Conservation (phyloP, 257 asterid species). For the Avicennia marina region DNA sequence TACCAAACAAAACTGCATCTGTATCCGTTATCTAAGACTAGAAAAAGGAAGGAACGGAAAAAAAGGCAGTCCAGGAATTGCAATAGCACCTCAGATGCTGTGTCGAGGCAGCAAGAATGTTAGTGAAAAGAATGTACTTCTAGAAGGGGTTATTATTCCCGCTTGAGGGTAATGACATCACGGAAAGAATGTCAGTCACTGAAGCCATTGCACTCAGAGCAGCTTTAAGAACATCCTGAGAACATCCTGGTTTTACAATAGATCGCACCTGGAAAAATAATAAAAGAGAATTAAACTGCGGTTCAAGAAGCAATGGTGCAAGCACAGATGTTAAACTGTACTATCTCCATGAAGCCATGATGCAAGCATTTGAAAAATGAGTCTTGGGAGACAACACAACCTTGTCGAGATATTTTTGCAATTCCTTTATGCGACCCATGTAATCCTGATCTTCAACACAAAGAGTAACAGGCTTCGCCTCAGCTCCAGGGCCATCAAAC, state of each 20-base stretch:
- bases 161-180: conserved; percentile 53
- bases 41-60: too few relatives aligned
- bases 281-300: too few relatives aligned
- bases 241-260: conserved; percentile 95
- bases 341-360: too few relatives aligned
- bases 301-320: too few relatives aligned
- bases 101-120: too few relatives aligned
- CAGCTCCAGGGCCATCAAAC: conserved; percentile 96
- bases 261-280: conserved; percentile 61
- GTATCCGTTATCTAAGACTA: too few relatives aligned
- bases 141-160: conserved; percentile 50
- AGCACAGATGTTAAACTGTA: too few relatives aligned
- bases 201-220: conserved; percentile 94
- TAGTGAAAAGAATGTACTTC: too few relatives aligned
- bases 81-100: too few relatives aligned
- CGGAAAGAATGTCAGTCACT: conserved; percentile 71
- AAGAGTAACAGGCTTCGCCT: conserved; percentile 65
- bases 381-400: conserved; percentile 1
- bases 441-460: conserved; percentile 86
- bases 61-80: too few relatives aligned
- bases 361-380: too few relatives aligned
- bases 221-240: conserved; percentile 92
- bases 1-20: too few relatives aligned
- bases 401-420: conserved; percentile 62
- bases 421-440: conserved; percentile 65